Percentiles rank a stretch among this genome's conserved stretches.
phyloP scores from a whole-genome alignment of 23 red algal species.

The Cyanidioschyzon merolae region DNA sequence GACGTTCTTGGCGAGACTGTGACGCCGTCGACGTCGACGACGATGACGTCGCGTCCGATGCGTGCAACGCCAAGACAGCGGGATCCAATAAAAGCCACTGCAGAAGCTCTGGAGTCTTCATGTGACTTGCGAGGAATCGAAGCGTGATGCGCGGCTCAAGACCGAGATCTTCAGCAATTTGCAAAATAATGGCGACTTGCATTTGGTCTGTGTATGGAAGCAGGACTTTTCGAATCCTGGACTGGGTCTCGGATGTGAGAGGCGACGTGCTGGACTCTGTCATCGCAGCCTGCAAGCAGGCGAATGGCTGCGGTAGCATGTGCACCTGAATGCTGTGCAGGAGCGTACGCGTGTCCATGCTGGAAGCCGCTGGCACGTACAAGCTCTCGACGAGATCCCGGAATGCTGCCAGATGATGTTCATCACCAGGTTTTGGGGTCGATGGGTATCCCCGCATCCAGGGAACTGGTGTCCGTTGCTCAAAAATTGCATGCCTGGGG shows the following conservation, averaged over 20 bases:
- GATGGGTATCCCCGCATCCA: too few species aligned
- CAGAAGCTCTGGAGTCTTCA: not conserved
- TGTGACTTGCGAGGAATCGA: not conserved
- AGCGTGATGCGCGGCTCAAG: not conserved
- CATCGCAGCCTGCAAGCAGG: not conserved
- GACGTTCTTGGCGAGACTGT: too few species aligned
- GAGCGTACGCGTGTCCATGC: not conserved
- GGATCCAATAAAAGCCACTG: too few species aligned
- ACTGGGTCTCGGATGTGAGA: not conserved
- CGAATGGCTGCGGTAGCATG: not conserved
- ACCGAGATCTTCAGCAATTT: not conserved
- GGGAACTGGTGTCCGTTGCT: not conserved
- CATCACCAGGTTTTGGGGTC: too few species aligned
- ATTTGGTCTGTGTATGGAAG: not conserved
- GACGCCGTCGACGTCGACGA: too few species aligned
- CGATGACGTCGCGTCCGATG: too few species aligned
- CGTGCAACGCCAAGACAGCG: too few species aligned
- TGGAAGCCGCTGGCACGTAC: not conserved
- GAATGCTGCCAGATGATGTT: too few species aligned
- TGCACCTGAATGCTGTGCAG: not conserved
- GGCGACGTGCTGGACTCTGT: not conserved
- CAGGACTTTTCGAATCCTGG: not conserved
- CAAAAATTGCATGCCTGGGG: not conserved
- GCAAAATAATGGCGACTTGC: not conserved
- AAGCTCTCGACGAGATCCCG: not conserved